Conservation (phyloP, 441 rosid species). For the Populus trichocarpa region DNA sequence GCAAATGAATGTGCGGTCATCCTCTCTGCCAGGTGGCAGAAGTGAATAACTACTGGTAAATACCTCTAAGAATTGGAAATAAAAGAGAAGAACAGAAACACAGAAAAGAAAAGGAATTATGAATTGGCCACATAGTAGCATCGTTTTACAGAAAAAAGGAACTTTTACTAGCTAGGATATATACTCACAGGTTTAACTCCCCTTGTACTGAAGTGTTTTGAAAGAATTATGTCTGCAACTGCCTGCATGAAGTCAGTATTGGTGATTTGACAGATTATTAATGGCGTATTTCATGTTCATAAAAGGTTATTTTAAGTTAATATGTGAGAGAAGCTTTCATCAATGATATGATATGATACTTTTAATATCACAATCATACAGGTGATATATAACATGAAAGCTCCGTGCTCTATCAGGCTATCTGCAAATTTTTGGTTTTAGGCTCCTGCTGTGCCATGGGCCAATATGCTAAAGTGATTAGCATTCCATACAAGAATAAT, state of each 20-base stretch:
- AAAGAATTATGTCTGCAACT: slow-evolving; percentile 71
- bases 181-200: slow-evolving; percentile 70
- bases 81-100: background rate
- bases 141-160: background rate
- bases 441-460: background rate
- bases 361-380: background rate
- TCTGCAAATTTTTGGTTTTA: background rate
- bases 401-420: background rate
- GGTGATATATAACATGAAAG: background rate
- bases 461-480: background rate
- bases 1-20: background rate
- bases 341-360: background rate
- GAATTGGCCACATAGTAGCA: background rate
- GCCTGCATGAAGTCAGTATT: slow-evolving; percentile 45
- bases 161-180: background rate
- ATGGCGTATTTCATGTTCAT: background rate
- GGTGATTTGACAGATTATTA: slow-evolving; percentile 1
- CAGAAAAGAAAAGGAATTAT: background rate
- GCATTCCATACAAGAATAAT: background rate
- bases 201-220: slow-evolving; percentile 69
- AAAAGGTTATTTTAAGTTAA: background rate
- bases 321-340: background rate
- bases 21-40: background rate
- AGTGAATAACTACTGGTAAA: background rate
- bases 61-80: background rate